phyloP scores from a whole-genome alignment of 331 rosid genomes.

The Cydonia oblonga region DNA sequence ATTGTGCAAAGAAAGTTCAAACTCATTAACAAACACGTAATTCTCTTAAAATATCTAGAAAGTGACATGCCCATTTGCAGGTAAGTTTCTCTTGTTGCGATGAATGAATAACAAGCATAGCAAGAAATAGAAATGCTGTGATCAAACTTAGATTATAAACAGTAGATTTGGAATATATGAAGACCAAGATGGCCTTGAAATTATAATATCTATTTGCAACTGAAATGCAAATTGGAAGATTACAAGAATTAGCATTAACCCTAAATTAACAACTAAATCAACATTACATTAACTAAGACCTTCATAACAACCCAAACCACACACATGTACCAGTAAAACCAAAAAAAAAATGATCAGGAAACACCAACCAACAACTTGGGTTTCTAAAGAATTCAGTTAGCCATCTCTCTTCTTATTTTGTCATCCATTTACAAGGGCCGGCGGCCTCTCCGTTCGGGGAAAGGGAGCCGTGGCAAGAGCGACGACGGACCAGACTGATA shows the following conservation, averaged over 20 bases:
- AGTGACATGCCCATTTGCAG: too few species aligned
- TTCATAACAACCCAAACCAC: background rate
- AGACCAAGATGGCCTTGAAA: background rate
- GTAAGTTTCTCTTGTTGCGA: too few species aligned
- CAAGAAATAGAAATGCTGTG: too few species aligned
- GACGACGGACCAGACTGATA: constrained; percentile 6
- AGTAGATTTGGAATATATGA: too few species aligned
- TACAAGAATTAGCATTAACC: background rate
- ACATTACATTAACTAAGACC: background rate
- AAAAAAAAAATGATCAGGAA: background rate
- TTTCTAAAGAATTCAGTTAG: constrained; percentile 26
- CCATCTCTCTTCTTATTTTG: constrained; percentile 32
- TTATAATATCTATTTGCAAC: background rate
- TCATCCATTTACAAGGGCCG: constrained; percentile 31
- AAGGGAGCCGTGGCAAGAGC: constrained; percentile 15
- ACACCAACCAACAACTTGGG: background rate
- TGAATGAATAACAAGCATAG: too few species aligned
- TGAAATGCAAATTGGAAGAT: background rate
- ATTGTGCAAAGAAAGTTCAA: too few species aligned
- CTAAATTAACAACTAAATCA: background rate
- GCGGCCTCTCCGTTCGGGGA: constrained; percentile 23
- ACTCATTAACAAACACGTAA: too few species aligned
- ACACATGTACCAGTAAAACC: background rate
- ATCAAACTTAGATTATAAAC: too few species aligned
- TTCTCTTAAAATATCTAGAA: too few species aligned